Evolutionary conservation across 352 stramenopile species (phyloP), one percentile per base, ranked within the genome.

Genomic region (Pythium scleroteichum): DNA sequence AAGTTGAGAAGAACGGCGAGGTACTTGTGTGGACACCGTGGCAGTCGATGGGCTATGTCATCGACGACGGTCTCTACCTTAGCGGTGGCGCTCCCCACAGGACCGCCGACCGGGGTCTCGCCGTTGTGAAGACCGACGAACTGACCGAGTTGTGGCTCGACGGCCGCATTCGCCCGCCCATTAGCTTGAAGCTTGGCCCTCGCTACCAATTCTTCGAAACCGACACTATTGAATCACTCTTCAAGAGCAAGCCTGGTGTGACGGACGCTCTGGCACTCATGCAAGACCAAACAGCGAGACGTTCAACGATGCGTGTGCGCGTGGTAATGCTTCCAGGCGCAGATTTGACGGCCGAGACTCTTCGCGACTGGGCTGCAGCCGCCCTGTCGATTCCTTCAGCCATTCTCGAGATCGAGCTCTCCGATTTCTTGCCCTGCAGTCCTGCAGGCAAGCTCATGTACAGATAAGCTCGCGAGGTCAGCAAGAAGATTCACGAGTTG

Each of bases 391-490:
- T 92, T 14, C 72, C 79, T 17, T 50, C 48, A 3, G 59, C 72
- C 29, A 29, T 62, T 17, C 33, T 89, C n/a, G 38, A 68, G 33
- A 61, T 96, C 40, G 70, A 90, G 19, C 46, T 90, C 19, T 78
- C 82, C 1, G 69, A 76, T 17, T 91, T 75, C 44, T 65, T 96
- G 48, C 79, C 79, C 2, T 96, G 87, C 57, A 96, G 85, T 26
- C 79, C 87, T 20, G 87, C 87, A 20, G 87, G 87, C 19, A 96
- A 96, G 65, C 72, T 94, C 33, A 82, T 94, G 62, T 96, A 94
- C 66, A 66, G 67, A 12, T 93, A 71, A 85, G 45, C 29, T 35
- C 10, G 5, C 29, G 29, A 10, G 5, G 29, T 35, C 29, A 55
- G 24, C 46, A 24, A 53, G 26, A n/a, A 26, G 46, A 53, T 7